These are phyloP conservation scores for Pichia sp. DNA, from an alignment of 1,139 yeast genomes.

Conservation along the genomic window DNA sequence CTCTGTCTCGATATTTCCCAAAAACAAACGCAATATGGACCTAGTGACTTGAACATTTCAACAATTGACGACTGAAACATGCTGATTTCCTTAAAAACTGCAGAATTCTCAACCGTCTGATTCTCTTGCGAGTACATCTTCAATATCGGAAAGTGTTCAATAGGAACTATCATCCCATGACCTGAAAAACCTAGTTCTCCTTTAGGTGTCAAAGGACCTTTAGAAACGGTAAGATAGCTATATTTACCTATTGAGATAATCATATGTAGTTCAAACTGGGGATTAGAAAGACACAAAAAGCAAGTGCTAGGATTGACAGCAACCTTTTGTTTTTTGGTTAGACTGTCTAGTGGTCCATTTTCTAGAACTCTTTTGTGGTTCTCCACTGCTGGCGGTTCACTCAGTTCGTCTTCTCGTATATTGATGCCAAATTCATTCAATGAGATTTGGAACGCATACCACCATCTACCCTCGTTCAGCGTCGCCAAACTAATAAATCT, in stretches of 20 bases:
- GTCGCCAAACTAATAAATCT: constrained; percentile 59
- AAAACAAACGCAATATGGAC: constrained; percentile 38
- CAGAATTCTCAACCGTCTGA: constrained; percentile 26
- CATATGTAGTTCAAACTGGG: constrained; percentile 73
- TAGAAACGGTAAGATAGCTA: constrained; percentile 70
- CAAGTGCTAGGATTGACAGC: constrained; percentile 51
- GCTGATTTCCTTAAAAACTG: constrained; percentile 32
- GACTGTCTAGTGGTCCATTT: too few relatives aligned
- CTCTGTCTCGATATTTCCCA: constrained; percentile 53
- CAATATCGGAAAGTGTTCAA: constrained; percentile 57
- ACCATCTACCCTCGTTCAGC: constrained; percentile 58
- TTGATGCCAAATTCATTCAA: not conserved
- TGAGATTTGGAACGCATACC: constrained; percentile 54
- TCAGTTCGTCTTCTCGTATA: not conserved
- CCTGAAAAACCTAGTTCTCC: constrained; percentile 51
- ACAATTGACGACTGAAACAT: constrained; percentile 38
- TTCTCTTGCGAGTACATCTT: constrained; percentile 18
- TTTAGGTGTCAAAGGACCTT: constrained; percentile 71
- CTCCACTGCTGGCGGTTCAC: not conserved
- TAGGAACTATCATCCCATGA: constrained; percentile 78
- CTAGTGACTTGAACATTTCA: constrained; percentile 32
- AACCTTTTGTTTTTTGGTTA: not conserved
- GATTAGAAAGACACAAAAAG: constrained; percentile 79
- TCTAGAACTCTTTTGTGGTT: too few relatives aligned
- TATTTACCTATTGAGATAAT: constrained; percentile 64